phyloP scores from a whole-genome alignment of 192 early-diverging fungal genomes.

The Rhizophagus prolifer region DNA sequence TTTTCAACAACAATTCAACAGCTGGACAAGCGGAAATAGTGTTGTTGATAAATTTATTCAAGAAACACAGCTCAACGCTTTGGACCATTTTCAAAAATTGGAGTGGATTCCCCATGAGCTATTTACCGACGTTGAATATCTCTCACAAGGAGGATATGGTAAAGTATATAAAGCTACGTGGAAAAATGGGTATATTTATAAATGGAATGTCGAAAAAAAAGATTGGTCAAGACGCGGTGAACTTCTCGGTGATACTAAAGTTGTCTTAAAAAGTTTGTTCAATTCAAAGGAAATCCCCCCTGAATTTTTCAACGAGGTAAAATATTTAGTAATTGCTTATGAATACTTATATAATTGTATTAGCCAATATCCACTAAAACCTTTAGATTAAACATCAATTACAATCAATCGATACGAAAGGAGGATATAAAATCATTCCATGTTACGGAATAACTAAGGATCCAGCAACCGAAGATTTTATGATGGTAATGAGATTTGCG shows the following conservation, averaged over 20 bases:
- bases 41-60: constrained; percentile 9
- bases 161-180: constrained; percentile 10
- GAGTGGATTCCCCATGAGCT: constrained; percentile 14
- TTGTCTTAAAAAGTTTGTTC: constrained; percentile 17
- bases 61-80: constrained; percentile 9
- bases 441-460: constrained; percentile 21
- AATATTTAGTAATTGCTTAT: too few species aligned
- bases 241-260: background rate
- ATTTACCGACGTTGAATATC: constrained; percentile 10
- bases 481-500: constrained; percentile 21
- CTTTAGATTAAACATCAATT: constrained; percentile 9
- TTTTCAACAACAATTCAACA: background rate
- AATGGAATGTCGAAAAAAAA: constrained; percentile 7
- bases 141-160: constrained; percentile 10
- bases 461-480: background rate
- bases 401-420: background rate
- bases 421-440: constrained; percentile 5
- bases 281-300: constrained; percentile 7
- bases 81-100: background rate
- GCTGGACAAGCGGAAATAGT: constrained; percentile 4
- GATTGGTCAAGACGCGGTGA: constrained; percentile 1
- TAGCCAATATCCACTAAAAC: too few species aligned
- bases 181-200: constrained; percentile 11
- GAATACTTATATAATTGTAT: too few species aligned
- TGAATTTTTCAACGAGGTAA: constrained; percentile 3